Evolutionary conservation across 495 filamentous ascomycete species (phyloP), one percentile per base, ranked within the genome.

Genomic region (Parmelia sp.): DNA sequence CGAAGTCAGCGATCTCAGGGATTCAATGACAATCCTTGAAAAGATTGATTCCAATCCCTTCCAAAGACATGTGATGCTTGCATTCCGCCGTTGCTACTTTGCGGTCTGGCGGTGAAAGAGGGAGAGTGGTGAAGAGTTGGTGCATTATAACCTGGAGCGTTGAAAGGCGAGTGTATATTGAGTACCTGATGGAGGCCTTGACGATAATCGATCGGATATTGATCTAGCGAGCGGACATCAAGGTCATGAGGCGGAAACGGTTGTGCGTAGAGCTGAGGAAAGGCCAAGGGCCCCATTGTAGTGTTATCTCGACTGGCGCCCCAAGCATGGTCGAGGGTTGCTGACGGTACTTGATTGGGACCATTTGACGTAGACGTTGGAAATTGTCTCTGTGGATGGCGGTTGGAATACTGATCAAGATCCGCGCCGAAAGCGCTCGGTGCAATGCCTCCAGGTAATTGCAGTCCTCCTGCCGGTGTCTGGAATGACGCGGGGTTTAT

Each of bases 401-500:
- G 78, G 35, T 81, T 81, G 57, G 69, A 60, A 62, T 77, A 72
- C 17, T 78, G 64, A 37, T 74, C 72, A 36, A 75, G 71, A 37
- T 69, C 75, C 14, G 80, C 74, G 27, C 77, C 77, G 35, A 87
- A 83, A 57, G 84, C 83, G 36, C 84, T 85, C 23, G 84, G 82
- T 10, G 84, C 85, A 68, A 87, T 79, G 33, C 83, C 83, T 65
- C 82, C 85, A 2, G 86, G 83, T 3, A 84, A 82, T 70, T 87
- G 86, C 39, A 93, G 75, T 36, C 89, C 86, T 57, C 88, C 78
- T 33, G 83, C 80, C 6, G 90, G 89, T 60, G 90, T 92, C n/a
- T 91, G 90, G 74, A 97, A 97, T 3, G 93, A 96, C 10, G 94
- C 94, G 4, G 94, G 95, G 71, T 98, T 98, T 77, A 98, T 95